Percentiles rank a stretch among this genome's conserved stretches.
These are phyloP conservation scores for Phytopythium litorale DNA, from an alignment of 352 stramenopile genomes.

Conservation along the genomic window DNA sequence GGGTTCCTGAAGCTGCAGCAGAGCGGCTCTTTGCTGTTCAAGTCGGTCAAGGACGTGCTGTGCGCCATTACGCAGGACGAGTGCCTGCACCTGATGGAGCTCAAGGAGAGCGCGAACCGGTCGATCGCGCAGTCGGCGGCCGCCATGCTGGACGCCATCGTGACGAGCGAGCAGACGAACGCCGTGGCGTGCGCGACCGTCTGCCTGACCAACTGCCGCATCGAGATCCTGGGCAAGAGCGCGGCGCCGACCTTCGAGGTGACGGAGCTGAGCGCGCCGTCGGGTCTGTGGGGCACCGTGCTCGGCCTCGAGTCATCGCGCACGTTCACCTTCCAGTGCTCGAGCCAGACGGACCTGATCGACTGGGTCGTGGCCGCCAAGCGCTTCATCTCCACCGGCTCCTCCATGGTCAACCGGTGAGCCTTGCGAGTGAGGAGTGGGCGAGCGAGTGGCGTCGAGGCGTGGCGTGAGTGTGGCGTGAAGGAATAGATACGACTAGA, in stretches of 20 bases:
- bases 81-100: slow-evolving; percentile 66
- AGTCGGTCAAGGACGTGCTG: slow-evolving; percentile 71
- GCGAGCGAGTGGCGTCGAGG: not conserved
- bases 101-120: slow-evolving; percentile 60
- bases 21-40: slow-evolving; percentile 55
- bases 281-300: slow-evolving; percentile 58
- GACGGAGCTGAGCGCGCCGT: slow-evolving; percentile 49
- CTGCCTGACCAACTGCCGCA: slow-evolving; percentile 57
- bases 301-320: slow-evolving; percentile 57
- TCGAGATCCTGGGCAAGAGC: slow-evolving; percentile 75
- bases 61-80: slow-evolving; percentile 76
- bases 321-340: slow-evolving; percentile 79
- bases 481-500: not conserved
- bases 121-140: slow-evolving; percentile 53
- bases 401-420: slow-evolving; percentile 40
- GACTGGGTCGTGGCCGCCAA: slow-evolving; percentile 81
- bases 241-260: slow-evolving; percentile 67
- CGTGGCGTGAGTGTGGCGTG: not conserved
- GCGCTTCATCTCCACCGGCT: slow-evolving; percentile 51
- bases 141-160: slow-evolving; percentile 53
- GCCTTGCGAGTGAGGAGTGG: too few species aligned
- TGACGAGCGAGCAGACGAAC: slow-evolving; percentile 39
- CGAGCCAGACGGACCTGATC: slow-evolving; percentile 71
- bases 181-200: slow-evolving; percentile 53
- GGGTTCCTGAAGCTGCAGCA: slow-evolving; percentile 81